Conservation (phyloP, 495 filamentous ascomycete species). For the Niebla homalea region DNA sequence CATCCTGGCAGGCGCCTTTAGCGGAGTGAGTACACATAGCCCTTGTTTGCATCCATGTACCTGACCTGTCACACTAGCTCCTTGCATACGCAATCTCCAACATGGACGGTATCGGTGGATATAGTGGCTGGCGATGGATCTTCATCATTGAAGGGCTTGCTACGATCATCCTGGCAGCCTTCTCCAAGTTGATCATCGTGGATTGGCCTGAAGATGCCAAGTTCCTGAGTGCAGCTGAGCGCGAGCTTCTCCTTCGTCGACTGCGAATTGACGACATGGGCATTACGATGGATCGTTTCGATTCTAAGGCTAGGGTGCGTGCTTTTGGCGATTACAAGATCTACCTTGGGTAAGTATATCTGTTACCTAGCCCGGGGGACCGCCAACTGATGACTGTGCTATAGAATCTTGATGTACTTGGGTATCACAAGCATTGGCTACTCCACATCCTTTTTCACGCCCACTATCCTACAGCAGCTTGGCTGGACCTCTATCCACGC, state of each 20-base stretch:
- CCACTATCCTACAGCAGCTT: constrained; percentile 42
- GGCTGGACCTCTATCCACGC: constrained; percentile 38
- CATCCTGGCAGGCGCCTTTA: constrained; percentile 46
- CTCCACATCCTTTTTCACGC: constrained; percentile 39
- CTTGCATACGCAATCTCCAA: constrained; percentile 46
- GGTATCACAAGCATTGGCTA: constrained; percentile 39
- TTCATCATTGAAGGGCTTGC: constrained; percentile 52
- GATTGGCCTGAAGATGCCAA: constrained; percentile 41
- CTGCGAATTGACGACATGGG: constrained; percentile 29
- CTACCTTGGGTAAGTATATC: constrained; percentile 29
- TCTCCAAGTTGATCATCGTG: constrained; percentile 38
- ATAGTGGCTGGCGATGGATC: constrained; percentile 45
- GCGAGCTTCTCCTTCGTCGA: constrained; percentile 28
- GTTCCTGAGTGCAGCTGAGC: constrained; percentile 37
- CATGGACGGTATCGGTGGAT: constrained; percentile 39
- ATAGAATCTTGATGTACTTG: constrained; percentile 35
- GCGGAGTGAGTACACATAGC: constrained; percentile 29
- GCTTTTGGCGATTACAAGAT: constrained; percentile 44
- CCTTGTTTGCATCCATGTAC: no score
- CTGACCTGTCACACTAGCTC: constrained; percentile 24
- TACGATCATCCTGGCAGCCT: constrained; percentile 33
- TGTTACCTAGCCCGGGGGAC: not conserved
- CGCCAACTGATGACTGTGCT: not conserved
- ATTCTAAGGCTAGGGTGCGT: constrained; percentile 30
- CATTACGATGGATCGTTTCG: constrained; percentile 36